Percentiles rank a stretch among this genome's conserved stretches.
phyloP scores from a whole-genome alignment of 352 stramenopile genomes.

The Saprolegnia diclina region DNA sequence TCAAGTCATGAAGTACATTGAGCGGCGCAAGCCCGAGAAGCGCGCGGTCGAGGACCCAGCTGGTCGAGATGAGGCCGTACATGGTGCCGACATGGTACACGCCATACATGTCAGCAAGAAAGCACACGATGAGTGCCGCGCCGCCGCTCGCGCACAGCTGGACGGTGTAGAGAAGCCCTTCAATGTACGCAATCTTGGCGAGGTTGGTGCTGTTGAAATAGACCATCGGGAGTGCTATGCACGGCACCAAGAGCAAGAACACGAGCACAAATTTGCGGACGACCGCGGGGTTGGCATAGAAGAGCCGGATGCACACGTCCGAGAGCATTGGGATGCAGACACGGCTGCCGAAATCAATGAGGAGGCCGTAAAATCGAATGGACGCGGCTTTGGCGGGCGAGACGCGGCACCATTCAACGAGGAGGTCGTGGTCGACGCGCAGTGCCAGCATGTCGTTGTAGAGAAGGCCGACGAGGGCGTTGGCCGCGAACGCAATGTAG shows the following conservation, averaged over 20 bases:
- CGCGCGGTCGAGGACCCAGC: background rate
- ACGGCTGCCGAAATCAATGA: background rate
- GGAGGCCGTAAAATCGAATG: background rate
- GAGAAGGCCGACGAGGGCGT: background rate
- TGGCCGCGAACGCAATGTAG: conserved; percentile 25
- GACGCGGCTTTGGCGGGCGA: background rate
- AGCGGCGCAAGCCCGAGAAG: background rate
- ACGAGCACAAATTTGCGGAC: background rate
- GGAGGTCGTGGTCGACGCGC: background rate
- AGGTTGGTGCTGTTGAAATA: background rate
- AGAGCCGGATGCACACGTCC: conserved; percentile 12
- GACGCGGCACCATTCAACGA: background rate
- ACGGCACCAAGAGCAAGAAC: background rate
- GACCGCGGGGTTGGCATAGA: conserved; percentile 12
- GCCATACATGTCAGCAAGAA: conserved; percentile 29
- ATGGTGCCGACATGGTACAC: conserved; percentile 28
- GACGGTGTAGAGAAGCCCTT: conserved; percentile 18
- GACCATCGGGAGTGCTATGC: background rate
- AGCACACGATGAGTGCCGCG: conserved; percentile 16
- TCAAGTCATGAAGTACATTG: background rate
- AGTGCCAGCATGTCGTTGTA: background rate
- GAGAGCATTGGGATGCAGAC: conserved; percentile 7
- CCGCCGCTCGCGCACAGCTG: conserved; percentile 15
- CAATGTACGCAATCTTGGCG: background rate
- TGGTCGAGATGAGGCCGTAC: conserved; percentile 22